These are phyloP conservation scores for Cyberlindnera euphorbiiphila DNA, from an alignment of 805 yeast species.

Conservation along the genomic window DNA sequence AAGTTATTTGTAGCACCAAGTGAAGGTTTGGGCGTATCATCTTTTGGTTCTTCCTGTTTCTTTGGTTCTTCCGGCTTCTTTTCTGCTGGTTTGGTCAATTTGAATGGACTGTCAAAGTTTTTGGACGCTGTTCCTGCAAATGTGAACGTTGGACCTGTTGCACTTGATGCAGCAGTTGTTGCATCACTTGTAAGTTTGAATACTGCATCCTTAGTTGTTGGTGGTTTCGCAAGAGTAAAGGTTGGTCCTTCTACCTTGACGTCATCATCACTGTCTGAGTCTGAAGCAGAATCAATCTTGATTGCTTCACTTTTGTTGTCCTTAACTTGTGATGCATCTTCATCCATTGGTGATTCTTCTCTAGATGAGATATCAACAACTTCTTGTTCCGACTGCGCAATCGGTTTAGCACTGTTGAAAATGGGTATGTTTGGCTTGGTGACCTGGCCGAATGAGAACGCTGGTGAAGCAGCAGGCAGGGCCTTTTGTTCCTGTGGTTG, in stretches of 20 bases:
- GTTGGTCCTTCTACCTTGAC: conserved; percentile 71
- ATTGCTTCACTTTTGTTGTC: conserved; percentile 14
- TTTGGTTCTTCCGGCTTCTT: conserved; percentile 10
- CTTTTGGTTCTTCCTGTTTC: conserved; percentile 9
- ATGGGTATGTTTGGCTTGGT: conserved; percentile 13
- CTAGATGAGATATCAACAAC: no score
- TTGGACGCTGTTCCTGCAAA: conserved; percentile 32
- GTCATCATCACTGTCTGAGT: conserved; percentile 51
- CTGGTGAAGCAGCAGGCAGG: conserved; percentile 14
- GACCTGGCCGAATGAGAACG: conserved; percentile 15
- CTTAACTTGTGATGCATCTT: conserved; percentile 12
- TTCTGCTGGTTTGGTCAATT: conserved; percentile 21
- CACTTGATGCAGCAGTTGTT: conserved; percentile 23
- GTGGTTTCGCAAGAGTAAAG: conserved; percentile 46
- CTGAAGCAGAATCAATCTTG: conserved; percentile 33
- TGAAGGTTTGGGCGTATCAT: conserved; percentile 6
- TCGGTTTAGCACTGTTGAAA: conserved; percentile 11
- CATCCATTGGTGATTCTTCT: conserved; percentile 14
- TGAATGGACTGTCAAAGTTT: conserved; percentile 32
- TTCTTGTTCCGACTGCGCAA: conserved; percentile 2
- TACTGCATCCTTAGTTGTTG: conserved; percentile 47
- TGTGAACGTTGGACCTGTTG: conserved; percentile 39
- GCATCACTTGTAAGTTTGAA: conserved; percentile 38
- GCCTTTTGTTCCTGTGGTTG: conserved; percentile 17
- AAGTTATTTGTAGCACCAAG: conserved; percentile 15